These are phyloP conservation scores for Cutaneotrichosporon arboriforme DNA, from an alignment of 1,284 basidiomycete genomes.

Conservation along the genomic window DNA sequence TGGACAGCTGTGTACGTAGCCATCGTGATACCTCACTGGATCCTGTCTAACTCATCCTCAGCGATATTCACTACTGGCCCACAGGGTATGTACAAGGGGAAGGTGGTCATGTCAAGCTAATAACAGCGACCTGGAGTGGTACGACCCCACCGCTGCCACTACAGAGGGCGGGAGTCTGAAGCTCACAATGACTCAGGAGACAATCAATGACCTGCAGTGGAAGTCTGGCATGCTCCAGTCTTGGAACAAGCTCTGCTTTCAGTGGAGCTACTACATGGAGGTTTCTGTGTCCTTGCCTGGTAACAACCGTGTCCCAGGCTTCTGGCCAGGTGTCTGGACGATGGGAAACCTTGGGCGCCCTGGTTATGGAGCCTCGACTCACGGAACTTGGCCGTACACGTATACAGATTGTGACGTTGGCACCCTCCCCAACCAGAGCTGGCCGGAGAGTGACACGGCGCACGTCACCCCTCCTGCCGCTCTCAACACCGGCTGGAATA, in stretches of 20 bases:
- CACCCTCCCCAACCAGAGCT: slow-evolving; percentile 59
- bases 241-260: slow-evolving; percentile 84
- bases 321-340: slow-evolving; percentile 81
- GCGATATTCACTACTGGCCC: slow-evolving; percentile 68
- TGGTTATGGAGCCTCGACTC: slow-evolving; percentile 72
- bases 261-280: slow-evolving; percentile 44
- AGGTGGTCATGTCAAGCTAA: background rate
- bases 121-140: slow-evolving; percentile 62
- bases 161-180: slow-evolving; percentile 72
- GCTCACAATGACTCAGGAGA: slow-evolving; percentile 65
- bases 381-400: slow-evolving; percentile 53
- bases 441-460: slow-evolving; percentile 35
- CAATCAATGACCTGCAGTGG: slow-evolving; percentile 69
- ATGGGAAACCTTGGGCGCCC: slow-evolving; percentile 86
- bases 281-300: slow-evolving; percentile 78
- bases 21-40: background rate
- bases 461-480: slow-evolving; percentile 23
- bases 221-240: slow-evolving; percentile 53
- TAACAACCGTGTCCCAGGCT: slow-evolving; percentile 44
- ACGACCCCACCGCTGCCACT: slow-evolving; percentile 73
- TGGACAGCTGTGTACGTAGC: slow-evolving; percentile 42
- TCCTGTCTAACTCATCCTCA: background rate
- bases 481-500: slow-evolving; percentile 23
- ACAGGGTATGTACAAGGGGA: slow-evolving; percentile 28
- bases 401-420: slow-evolving; percentile 77